Evolutionary conservation across 352 stramenopile genomes (phyloP), one percentile per base, ranked within the genome.

Genomic region (Aphanomyces euteiches): DNA sequence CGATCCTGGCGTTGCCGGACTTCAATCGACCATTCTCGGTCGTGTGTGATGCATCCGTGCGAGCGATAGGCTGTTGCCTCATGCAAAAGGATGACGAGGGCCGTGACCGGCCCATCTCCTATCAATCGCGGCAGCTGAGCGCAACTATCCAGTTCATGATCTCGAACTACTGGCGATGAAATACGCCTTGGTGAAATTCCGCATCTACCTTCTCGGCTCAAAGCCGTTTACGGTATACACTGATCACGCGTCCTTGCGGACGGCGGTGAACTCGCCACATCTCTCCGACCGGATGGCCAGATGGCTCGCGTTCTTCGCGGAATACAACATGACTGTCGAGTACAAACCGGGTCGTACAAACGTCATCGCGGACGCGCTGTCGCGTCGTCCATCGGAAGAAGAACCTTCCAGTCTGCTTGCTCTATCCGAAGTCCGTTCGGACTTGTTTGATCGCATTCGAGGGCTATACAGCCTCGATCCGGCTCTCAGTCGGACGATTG

Each of bases 161-260:
- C 69, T 75, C 21, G 66, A 73, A 45, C 13, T 80, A 0, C 28
- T 78, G 0, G 66, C 73, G 0, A 80, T 78, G 73, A 39, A 47
- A 4, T 78, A 78, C 28, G 47, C 69, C 0, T 57, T 78, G 0
- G 58, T 75, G 6, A 81, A 81, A 54, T 78, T 81, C 38, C 36
- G 69, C 3, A 69, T 79, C 0, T 69, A 79, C 36, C 40, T 79
- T 0, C 43, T 82, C 10, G 69, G 74, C 7, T 56, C 72, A 10
- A 17, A 67, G 2, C 67, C 37, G 1, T 81, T 75, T 38, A 69
- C 40, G n/a, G 12, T 78, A 1, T 75, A 79, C 43, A 75, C 71
- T 0, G 72, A 81, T 64, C 65, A 79, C 61, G 73, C 65, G 38
- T 80, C 70, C 0, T 37, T 77, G 64, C 67, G 37, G 48, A 77